phyloP scores from a whole-genome alignment of 2,329 filamentous ascomycete genomes.

The Cladosporium sp. region DNA sequence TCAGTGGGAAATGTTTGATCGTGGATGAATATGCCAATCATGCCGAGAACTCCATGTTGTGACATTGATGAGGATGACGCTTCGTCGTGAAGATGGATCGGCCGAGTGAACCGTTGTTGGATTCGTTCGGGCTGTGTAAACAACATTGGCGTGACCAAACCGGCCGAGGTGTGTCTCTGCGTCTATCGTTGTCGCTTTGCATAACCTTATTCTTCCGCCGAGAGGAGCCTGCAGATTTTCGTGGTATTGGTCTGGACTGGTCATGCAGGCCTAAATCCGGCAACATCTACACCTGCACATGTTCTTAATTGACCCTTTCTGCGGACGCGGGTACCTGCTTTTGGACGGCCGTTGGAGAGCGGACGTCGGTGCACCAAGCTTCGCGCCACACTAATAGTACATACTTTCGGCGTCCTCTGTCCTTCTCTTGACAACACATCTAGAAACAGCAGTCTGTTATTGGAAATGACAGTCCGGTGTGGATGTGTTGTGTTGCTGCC shows the following conservation, averaged over 20 bases:
- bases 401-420: background rate
- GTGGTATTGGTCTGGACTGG: background rate
- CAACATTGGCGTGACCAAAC: background rate
- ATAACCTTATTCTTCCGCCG: background rate
- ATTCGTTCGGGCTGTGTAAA: background rate
- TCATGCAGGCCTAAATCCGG: background rate
- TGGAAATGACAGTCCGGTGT: background rate
- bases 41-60: no score
- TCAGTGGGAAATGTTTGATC: no score
- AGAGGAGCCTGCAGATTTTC: background rate
- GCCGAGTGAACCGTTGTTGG: background rate
- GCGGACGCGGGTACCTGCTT: slow-evolving; percentile 8
- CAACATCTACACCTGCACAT: background rate
- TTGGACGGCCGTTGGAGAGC: background rate
- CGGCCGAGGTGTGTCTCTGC: background rate
- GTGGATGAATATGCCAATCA: no score
- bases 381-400: slow-evolving; percentile 4
- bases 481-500: background rate
- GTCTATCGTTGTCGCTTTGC: background rate
- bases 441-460: background rate
- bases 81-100: background rate
- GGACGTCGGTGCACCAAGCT: background rate
- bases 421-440: background rate
- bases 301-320: no score
- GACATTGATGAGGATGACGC: background rate